A percentile compares a stretch with the other conserved stretches of the same genome.
Conservation (phyloP, 768 basidiomycete species). For the Hortiboletus flavorubellus region DNA sequence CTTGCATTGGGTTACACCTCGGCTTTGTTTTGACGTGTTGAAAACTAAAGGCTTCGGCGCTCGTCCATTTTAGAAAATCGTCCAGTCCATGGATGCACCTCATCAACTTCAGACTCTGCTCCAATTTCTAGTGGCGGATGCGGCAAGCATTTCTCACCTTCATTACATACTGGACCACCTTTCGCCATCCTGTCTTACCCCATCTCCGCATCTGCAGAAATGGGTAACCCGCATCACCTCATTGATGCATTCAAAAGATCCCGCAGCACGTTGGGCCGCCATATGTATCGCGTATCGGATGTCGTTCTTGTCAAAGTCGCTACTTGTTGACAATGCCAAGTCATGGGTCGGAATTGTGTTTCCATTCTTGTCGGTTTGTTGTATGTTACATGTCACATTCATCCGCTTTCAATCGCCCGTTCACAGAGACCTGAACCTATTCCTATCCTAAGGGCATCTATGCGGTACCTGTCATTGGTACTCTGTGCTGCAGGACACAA, state of each 20-base stretch:
- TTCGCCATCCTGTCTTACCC: constrained; percentile 46
- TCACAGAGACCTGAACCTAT: constrained; percentile 64
- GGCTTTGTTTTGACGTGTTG: constrained; percentile 32
- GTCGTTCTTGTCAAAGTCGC: constrained; percentile 49
- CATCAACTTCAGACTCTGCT: constrained; percentile 63
- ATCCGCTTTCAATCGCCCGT: constrained; percentile 14
- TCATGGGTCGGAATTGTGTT: constrained; percentile 66
- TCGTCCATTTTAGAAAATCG: not conserved
- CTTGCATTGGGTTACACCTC: not conserved
- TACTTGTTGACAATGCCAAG: constrained; percentile 70
- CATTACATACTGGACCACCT: constrained; percentile 59
- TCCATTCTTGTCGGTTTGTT: constrained; percentile 68
- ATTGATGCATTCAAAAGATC: constrained; percentile 71
- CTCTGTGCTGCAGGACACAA: constrained; percentile 57
- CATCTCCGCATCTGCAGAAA: constrained; percentile 68
- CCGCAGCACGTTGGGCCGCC: constrained; percentile 78
- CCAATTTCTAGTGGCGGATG: constrained; percentile 68
- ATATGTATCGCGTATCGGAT: constrained; percentile 71
- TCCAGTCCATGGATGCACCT: constrained; percentile 38
- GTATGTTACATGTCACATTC: constrained; percentile 15
- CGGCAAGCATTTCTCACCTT: constrained; percentile 54
- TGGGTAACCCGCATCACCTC: constrained; percentile 75
- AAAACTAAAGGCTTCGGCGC: constrained; percentile 19
- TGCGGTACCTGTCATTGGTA: constrained; percentile 60
- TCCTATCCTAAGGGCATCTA: constrained; percentile 57